Percentiles rank a stretch among this genome's conserved stretches.
These are phyloP conservation scores for Skeletonema potamos DNA, from an alignment of 108 stramenopile species.

Conservation along the genomic window DNA sequence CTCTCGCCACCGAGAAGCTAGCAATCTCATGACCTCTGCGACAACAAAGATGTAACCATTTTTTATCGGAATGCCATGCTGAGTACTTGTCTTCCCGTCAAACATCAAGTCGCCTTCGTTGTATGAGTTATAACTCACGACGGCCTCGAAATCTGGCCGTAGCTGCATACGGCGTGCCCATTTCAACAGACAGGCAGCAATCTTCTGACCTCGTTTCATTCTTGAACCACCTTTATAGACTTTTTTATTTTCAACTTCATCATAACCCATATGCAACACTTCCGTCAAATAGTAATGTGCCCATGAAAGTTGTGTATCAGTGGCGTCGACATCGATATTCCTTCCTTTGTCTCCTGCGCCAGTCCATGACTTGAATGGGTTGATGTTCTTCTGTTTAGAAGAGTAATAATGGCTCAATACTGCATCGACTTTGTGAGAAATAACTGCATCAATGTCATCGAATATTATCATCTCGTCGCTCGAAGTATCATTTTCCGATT, in stretches of 20 bases:
- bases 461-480: neutral
- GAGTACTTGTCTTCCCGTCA: conserved; percentile 20
- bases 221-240: conserved; percentile 17
- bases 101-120: conserved; percentile 1
- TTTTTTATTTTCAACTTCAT: neutral
- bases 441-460: conserved; percentile 19
- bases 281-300: conserved; percentile 25
- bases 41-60: conserved; percentile 30
- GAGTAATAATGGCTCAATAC: conserved; percentile 30
- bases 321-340: neutral
- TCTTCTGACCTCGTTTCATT: conserved; percentile 40
- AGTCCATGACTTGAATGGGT: conserved; percentile 37
- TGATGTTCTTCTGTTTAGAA: conserved; percentile 15
- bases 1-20: conserved; percentile 41
- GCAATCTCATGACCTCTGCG: conserved; percentile 36
- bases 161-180: conserved; percentile 41
- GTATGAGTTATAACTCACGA: neutral
- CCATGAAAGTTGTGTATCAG: neutral
- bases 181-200: conserved; percentile 30
- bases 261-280: conserved; percentile 16
- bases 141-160: neutral
- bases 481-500: neutral
- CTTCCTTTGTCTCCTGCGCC: conserved; percentile 41
- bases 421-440: conserved; percentile 29
- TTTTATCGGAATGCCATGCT: neutral